Conservation (phyloP, 2,329 filamentous ascomycete genomes). For the Botrytis tulipae region DNA sequence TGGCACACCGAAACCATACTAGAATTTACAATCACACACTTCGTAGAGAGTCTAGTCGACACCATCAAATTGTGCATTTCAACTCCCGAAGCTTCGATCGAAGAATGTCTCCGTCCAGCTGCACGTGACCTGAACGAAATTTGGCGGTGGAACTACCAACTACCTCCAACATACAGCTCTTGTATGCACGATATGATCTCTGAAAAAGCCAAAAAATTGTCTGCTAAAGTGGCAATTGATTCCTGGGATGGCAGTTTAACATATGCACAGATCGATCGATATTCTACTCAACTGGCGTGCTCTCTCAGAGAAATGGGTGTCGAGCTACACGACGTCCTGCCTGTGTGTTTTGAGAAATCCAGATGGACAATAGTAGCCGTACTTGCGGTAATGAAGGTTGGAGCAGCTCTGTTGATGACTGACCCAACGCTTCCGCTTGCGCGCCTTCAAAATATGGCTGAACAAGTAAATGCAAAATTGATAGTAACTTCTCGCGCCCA, state of each 20-base stretch:
- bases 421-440: conserved; percentile 35
- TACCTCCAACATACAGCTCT: conserved; percentile 44
- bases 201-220: conserved; percentile 22
- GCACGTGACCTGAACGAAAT: conserved; percentile 45
- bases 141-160: conserved; percentile 48
- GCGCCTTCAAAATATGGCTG: conserved; percentile 29
- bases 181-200: conserved; percentile 29
- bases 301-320: conserved; percentile 25
- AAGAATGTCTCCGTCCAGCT: conserved; percentile 39
- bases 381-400: conserved; percentile 37
- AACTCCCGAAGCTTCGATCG: conserved; percentile 36
- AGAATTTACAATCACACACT: conserved; percentile 44
- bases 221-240: conserved; percentile 29
- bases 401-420: conserved; percentile 37
- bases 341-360: conserved; percentile 38
- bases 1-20: conserved; percentile 40
- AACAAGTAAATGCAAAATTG: conserved; percentile 19
- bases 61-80: conserved; percentile 41
- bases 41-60: conserved; percentile 46
- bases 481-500: conserved; percentile 22
- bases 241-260: conserved; percentile 33
- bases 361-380: conserved; percentile 35
- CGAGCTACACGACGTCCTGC: conserved; percentile 26
- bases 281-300: conserved; percentile 34
- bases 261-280: conserved; percentile 29